Conservation (phyloP, 176 grass and related monocot genomes). For the Calamus simplicifolius region DNA sequence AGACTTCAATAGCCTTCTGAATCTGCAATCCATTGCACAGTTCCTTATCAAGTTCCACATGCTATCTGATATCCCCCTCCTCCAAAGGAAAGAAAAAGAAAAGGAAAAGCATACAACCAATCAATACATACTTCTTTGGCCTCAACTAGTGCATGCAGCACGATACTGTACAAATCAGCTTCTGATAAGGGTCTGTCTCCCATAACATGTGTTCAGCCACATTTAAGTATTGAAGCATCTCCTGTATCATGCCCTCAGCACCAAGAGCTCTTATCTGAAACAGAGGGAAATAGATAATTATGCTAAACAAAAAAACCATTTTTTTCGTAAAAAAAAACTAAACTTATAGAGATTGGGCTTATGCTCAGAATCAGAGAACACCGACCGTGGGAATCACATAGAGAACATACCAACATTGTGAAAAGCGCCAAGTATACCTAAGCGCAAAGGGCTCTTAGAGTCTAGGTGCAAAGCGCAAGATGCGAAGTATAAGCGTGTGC, state of each 20-base stretch:
- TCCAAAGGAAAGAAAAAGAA: background rate
- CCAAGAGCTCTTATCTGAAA: slow-evolving; percentile 80
- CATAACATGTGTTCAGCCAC: slow-evolving; percentile 53
- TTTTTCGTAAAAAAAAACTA: background rate
- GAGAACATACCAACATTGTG: too few relatives aligned
- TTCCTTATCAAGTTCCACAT: slow-evolving; percentile 5
- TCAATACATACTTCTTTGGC: slow-evolving; percentile 53
- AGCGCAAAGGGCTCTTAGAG: too few relatives aligned
- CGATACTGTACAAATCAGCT: slow-evolving; percentile 58
- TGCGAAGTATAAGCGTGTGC: too few relatives aligned
- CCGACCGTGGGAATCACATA: too few relatives aligned
- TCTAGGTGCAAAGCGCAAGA: too few relatives aligned
- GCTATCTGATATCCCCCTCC: background rate
- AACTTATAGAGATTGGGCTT: too few relatives aligned
- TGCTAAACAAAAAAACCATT: slow-evolving; percentile 14
- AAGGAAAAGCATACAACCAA: background rate
- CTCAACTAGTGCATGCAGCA: slow-evolving; percentile 52
- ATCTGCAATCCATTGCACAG: slow-evolving; percentile 36
- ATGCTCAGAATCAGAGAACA: too few relatives aligned
- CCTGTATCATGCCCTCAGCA: slow-evolving; percentile 78
- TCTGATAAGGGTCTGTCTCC: slow-evolving; percentile 39
- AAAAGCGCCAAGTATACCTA: too few relatives aligned
- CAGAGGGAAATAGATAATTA: background rate
- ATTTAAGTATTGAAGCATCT: slow-evolving; percentile 82
- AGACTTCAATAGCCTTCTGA: slow-evolving; percentile 48